Percentiles rank a stretch among this genome's conserved stretches.
phyloP scores from a whole-genome alignment of 257 asterid genomes.

The Nicotiana sylvestris region DNA sequence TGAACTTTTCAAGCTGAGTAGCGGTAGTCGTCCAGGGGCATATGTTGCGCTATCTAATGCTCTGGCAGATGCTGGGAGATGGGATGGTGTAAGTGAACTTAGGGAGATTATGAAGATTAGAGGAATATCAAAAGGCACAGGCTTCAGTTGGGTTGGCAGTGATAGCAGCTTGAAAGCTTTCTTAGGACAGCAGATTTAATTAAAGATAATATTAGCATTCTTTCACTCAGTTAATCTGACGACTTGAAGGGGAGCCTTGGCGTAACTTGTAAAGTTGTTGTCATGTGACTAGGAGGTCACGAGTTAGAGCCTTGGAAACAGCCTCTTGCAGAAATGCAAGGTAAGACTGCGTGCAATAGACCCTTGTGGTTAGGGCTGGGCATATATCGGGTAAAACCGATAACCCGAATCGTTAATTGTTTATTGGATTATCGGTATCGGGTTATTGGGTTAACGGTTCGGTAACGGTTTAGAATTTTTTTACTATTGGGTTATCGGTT shows the following conservation, averaged over 20 bases:
- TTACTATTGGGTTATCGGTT: no score
- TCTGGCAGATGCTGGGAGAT: slow-evolving; percentile 83
- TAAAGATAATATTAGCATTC: neutral
- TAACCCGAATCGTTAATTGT: no score
- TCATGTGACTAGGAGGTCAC: no score
- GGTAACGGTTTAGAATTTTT: no score
- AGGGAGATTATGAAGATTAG: slow-evolving; percentile 83
- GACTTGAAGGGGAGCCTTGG: neutral
- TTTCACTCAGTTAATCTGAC: neutral
- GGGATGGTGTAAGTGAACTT: slow-evolving; percentile 72
- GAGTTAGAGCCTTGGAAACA: no score
- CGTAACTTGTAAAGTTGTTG: no score
- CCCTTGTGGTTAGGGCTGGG: no score
- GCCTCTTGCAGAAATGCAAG: no score
- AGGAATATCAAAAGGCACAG: slow-evolving; percentile 76
- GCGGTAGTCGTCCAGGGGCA: slow-evolving; percentile 62
- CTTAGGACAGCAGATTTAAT: slow-evolving; percentile 38
- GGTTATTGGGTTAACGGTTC: no score
- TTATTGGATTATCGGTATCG: no score
- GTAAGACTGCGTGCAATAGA: no score
- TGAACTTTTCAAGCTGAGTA: slow-evolving; percentile 58
- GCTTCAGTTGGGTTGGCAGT: slow-evolving; percentile 81
- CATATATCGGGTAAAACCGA: no score
- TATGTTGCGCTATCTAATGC: slow-evolving; percentile 75
- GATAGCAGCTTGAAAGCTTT: slow-evolving; percentile 64